Evolutionary conservation across 2,329 filamentous ascomycete species (phyloP).

Genomic region (Fonsecaea monophora): DNA sequence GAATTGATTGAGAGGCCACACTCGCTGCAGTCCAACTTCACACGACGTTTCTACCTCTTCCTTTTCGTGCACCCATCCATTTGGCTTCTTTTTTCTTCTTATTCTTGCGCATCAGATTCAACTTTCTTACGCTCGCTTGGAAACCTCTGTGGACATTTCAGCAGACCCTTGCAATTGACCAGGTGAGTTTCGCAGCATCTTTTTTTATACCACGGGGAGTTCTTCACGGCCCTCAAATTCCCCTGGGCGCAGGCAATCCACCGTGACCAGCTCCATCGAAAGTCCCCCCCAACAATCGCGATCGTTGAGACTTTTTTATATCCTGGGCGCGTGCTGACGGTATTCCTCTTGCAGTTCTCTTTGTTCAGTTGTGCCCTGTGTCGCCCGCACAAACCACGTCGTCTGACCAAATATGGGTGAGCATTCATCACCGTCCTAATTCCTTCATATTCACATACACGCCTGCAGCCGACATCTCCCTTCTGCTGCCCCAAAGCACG

Average conservation of each 20-base stretch:
- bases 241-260: constrained; percentile 20
- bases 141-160: constrained; percentile 12
- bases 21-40: constrained; percentile 11
- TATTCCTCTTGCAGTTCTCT: constrained; percentile 21
- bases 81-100: constrained; percentile 18
- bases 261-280: constrained; percentile 11
- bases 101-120: constrained; percentile 27
- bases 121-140: constrained; percentile 34
- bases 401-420: constrained; percentile 35
- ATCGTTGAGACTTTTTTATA: not conserved
- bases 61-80: constrained; percentile 22
- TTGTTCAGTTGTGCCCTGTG: constrained; percentile 24
- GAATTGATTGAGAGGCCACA: constrained; percentile 18
- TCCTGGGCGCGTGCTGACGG: constrained; percentile 28
- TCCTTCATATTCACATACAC: constrained; percentile 9
- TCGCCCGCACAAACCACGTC: constrained; percentile 24
- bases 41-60: constrained; percentile 23
- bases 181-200: constrained; percentile 10
- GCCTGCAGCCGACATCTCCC: constrained; percentile 6
- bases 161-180: constrained; percentile 16
- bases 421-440: constrained; percentile 24
- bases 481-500: constrained; percentile 3
- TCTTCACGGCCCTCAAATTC: not conserved
- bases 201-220: not conserved
- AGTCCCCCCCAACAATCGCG: not conserved